Evolutionary conservation across 768 basidiomycete species (phyloP).

Genomic region (Sutorius australiensis): DNA sequence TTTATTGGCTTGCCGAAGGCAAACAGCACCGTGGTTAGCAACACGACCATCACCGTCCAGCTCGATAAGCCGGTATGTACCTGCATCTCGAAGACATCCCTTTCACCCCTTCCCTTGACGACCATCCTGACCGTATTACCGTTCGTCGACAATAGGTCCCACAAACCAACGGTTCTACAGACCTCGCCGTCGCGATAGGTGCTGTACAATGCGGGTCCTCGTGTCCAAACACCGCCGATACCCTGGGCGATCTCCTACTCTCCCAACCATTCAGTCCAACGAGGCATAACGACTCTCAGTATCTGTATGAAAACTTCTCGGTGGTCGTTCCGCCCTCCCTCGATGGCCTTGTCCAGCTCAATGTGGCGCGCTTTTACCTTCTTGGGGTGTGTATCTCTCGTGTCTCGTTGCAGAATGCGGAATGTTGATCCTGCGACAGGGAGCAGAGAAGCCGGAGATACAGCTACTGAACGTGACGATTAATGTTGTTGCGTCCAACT

Average conservation of each 20-base stretch:
- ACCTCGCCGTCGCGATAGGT: conserved; percentile 10
- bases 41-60: conserved; percentile 37
- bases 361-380: conserved; percentile 5
- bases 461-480: neutral
- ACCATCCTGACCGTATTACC: neutral
- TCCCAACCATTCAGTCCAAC: neutral
- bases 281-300: neutral
- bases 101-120: too few relatives aligned
- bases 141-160: neutral
- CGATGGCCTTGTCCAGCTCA: neutral
- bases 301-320: conserved; percentile 4
- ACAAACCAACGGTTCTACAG: neutral
- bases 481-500: neutral
- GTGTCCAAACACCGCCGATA: neutral
- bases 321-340: conserved; percentile 3
- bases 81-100: neutral
- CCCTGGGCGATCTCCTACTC: conserved; percentile 6
- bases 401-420: neutral
- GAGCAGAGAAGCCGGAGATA: neutral
- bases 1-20: conserved; percentile 35
- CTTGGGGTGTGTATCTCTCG: neutral
- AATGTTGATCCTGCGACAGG: neutral
- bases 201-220: neutral
- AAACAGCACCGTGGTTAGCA: conserved; percentile 32
- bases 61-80: conserved; percentile 40